Base-by-base conservation (phyloP, 345 rosid species). In the Salix dunnii region DNA sequence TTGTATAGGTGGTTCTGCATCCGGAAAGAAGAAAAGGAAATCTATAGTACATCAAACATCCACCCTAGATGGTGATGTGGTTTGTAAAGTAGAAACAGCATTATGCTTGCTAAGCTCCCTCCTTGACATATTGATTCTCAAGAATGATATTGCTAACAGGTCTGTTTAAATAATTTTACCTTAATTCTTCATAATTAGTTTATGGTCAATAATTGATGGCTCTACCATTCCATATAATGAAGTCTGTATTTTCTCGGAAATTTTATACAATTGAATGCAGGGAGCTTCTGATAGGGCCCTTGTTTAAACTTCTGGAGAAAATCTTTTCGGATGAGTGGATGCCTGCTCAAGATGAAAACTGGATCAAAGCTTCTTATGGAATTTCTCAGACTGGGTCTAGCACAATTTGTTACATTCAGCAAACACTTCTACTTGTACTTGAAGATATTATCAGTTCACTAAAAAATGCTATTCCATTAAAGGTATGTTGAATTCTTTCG, bases 121-220 rank as follows among this genome's bases (percentile, higher is more conserved):
- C 73, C 92, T 96, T 72, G 97, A 96, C 76, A 75, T 92, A 82
- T 82, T 93, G 81, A 83, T 91, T 9, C 80, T 92, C 77, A 93
- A 96, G 88, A 93, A 93, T 78, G 91, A 91, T 78, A 83, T 90
- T 38, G 76, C 83, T 78, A 84, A 85, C 91, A 93, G 99, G 98
- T 96, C 27, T 77, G 74, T 68, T 73, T 79, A 65, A 67, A 65
- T 60, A 74, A 70, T 61, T 75, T 48, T 64, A 27, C 63, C 65
- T 79, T 8, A 58, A 73, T 76, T 64, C 63, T 25, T 31, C 14
- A 40, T 69, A 31, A 23, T 60, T 40, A 64, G n/a, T 23, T 58
- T 75, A 9, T 71, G n/a, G 31, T 62, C 76, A 43, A 33, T 73
- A 35, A 51, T 74, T 31, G 43, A 36, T 62, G 69, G 51, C 77